Evolutionary conservation across 2,329 filamentous ascomycete species (phyloP).

Genomic region (Esteya vermicola): DNA sequence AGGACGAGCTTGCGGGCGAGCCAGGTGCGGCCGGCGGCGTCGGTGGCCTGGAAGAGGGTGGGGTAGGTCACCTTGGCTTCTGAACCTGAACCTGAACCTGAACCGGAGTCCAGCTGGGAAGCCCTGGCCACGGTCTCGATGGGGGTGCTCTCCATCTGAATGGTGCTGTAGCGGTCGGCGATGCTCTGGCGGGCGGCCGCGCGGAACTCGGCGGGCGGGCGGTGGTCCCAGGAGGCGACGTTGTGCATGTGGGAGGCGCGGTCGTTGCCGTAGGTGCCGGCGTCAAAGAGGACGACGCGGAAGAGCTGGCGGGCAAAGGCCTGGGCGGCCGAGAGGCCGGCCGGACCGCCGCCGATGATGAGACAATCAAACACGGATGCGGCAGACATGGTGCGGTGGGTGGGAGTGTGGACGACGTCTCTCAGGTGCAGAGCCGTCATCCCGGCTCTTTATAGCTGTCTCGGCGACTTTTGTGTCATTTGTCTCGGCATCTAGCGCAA

Average conservation of each 20-base stretch:
- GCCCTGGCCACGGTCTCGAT: conserved; percentile 17
- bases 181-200: conserved; percentile 20
- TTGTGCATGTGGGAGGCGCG: conserved; percentile 33
- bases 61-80: too few relatives aligned
- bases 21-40: conserved; percentile 27
- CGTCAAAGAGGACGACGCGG: conserved; percentile 34
- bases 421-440: too few relatives aligned
- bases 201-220: conserved; percentile 19
- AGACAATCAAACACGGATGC: too few relatives aligned
- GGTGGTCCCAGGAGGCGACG: conserved; percentile 24
- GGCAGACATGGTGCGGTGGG: too few relatives aligned
- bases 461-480: too few relatives aligned
- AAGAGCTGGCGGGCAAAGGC: conserved; percentile 34
- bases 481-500: too few relatives aligned
- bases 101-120: too few relatives aligned
- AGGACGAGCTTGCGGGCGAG: conserved; percentile 38
- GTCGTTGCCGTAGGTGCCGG: conserved; percentile 33
- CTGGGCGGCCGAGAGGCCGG: too few relatives aligned
- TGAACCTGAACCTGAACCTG: too few relatives aligned
- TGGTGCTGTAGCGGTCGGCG: conserved; percentile 18
- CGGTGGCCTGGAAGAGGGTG: conserved; percentile 22
- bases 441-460: too few relatives aligned
- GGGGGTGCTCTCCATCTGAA: conserved; percentile 18
- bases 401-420: too few relatives aligned
- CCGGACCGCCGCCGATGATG: too few relatives aligned